Base-by-base conservation (phyloP, 495 filamentous ascomycete genomes). In the Podospora tetraspora region DNA sequence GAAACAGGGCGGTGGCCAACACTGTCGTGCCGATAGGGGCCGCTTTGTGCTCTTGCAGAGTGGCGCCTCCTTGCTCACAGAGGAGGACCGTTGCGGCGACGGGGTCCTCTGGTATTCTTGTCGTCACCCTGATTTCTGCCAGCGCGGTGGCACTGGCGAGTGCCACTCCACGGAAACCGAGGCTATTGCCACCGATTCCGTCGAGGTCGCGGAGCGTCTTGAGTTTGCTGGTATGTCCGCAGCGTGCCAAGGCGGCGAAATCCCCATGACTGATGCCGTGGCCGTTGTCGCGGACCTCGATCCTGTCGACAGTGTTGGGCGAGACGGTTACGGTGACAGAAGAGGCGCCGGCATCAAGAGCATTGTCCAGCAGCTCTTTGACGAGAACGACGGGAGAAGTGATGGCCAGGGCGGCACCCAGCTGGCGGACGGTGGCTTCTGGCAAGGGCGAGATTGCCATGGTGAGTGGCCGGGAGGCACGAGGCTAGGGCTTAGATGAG, bases 281-380 rank as follows among this genome's bases (percentile, higher is more conserved):
- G 24, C 95, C 95, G 79, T 97, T 96, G 77, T 99, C 95, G 67
- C 91, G 90, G 65, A 97, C 88, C 70, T 94, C 91, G 60, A 99
- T 89, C n/a, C 86, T 81, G 75, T 94, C 91, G 13, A 97, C 75
- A 0, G 90, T 87, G 70, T 97, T 93, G 25, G 81, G 71, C 2
- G 92, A 90, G 29, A 97, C 82, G 66, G 94, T 84, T 34, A 98
- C 80, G 30, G 87, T 83, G 52, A 98, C 82, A 0, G 86, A 86
- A 2, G 89, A 88, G 6, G 94, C 91, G 25, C 84, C 84, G 4
- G 94, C 91, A 77, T 98, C 95, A 10, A 98, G 82, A 22, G 92
- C 87, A 76, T 99, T 99, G 68, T 99, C 95, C 34, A 99, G 73
- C 11, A 98, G 86, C 74, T 99, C 95, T 76, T 99, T 99, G 63